Percentiles rank a stretch among this genome's conserved stretches.
phyloP scores from a whole-genome alignment of 2,329 filamentous ascomycete species.

The Diaporthe vexans region DNA sequence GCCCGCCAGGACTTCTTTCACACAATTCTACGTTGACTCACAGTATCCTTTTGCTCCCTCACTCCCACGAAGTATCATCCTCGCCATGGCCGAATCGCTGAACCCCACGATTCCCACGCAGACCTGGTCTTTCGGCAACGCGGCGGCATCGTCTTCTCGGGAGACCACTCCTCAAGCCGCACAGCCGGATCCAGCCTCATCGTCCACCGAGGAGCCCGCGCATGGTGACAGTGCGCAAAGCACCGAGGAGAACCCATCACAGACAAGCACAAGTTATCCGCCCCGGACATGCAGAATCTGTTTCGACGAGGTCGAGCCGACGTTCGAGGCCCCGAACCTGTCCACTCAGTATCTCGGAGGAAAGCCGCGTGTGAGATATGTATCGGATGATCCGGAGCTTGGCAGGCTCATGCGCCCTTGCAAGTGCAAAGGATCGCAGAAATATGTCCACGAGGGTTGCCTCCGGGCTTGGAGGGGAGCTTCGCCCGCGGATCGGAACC shows the following conservation, averaged over 20 bases:
- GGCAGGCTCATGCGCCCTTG: conserved; percentile 90
- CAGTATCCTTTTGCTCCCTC: background rate
- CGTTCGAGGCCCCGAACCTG: conserved; percentile 56
- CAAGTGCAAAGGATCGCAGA: conserved; percentile 91
- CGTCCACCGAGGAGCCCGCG: conserved; percentile 22
- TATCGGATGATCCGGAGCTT: conserved; percentile 79
- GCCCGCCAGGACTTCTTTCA: background rate
- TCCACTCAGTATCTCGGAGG: conserved; percentile 52
- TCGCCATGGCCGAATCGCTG: conserved; percentile 16
- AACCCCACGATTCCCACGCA: conserved; percentile 27
- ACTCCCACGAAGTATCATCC: background rate
- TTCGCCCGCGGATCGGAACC: conserved; percentile 78
- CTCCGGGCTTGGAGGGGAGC: conserved; percentile 85
- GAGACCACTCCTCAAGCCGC: conserved; percentile 13
- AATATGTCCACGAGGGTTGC: conserved; percentile 95
- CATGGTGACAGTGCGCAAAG: conserved; percentile 29
- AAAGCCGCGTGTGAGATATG: conserved; percentile 65
- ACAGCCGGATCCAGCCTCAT: conserved; percentile 15
- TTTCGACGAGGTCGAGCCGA: conserved; percentile 75
- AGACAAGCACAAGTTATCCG: conserved; percentile 67
- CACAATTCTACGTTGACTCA: background rate
- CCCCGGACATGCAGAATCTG: conserved; percentile 91
- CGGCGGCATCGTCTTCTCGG: background rate
- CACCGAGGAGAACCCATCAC: conserved; percentile 45
- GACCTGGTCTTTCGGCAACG: conserved; percentile 36